Conservation (phyloP, 2,329 filamentous ascomycete genomes). For the Capronia americana region DNA sequence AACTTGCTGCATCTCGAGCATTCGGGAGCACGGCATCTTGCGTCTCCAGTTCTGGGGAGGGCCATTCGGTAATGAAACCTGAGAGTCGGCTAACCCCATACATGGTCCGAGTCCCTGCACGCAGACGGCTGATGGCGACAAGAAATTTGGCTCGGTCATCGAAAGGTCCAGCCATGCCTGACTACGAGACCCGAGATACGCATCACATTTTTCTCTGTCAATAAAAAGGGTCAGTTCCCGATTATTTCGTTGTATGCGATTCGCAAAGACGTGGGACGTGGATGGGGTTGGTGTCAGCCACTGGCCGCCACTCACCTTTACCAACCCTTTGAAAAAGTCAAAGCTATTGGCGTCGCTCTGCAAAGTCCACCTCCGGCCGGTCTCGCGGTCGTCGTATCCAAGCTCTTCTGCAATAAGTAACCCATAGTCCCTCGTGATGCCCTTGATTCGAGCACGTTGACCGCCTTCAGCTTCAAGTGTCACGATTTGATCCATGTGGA, state of each 20-base stretch:
- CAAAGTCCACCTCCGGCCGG: slow-evolving; percentile 79
- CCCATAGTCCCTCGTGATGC: slow-evolving; percentile 92
- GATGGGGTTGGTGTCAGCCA: neutral
- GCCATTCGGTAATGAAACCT: neutral
- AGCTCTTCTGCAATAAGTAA: slow-evolving; percentile 84
- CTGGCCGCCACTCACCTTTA: slow-evolving; percentile 59
- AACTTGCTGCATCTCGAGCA: neutral
- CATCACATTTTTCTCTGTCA: slow-evolving; percentile 22
- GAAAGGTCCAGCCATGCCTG: neutral
- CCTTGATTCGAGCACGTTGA: slow-evolving; percentile 75
- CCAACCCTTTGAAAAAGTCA: slow-evolving; percentile 89
- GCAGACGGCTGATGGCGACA: neutral
- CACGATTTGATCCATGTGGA: slow-evolving; percentile 77
- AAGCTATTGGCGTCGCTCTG: slow-evolving; percentile 99
- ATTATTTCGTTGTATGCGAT: too few relatives aligned
- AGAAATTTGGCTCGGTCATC: neutral
- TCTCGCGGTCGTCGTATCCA: slow-evolving; percentile 72
- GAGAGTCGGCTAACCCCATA: neutral
- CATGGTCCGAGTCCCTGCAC: neutral
- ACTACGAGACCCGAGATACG: neutral
- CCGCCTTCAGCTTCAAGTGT: slow-evolving; percentile 78
- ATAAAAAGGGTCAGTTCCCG: neutral
- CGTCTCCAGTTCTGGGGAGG: neutral
- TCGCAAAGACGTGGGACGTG: neutral
- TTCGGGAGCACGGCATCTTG: neutral